Evolutionary conservation across 1,139 yeast species (phyloP).

Genomic region (Lodderomyces jiufengensis): DNA sequence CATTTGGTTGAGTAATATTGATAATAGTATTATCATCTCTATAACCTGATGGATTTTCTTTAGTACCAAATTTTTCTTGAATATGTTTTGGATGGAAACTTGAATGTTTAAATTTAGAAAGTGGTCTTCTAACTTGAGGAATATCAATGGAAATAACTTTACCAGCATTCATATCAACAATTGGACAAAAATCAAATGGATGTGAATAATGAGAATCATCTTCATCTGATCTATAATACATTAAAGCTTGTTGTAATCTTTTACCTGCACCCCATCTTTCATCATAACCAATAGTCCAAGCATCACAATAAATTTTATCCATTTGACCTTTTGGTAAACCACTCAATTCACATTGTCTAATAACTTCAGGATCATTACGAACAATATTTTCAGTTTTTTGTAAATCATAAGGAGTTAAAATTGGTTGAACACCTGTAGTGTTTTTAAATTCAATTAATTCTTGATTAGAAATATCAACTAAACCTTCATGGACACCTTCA

Average conservation of each 20-base stretch:
- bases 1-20: conserved; percentile 73
- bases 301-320: conserved; percentile 76
- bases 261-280: conserved; percentile 78
- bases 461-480: conserved; percentile 52
- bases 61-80: conserved; percentile 54
- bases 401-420: conserved; percentile 67
- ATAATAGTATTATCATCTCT: conserved; percentile 62
- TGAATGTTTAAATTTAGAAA: conserved; percentile 63
- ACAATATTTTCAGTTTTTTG: conserved; percentile 60
- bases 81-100: conserved; percentile 66
- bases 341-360: conserved; percentile 66
- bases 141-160: conserved; percentile 72
- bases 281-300: conserved; percentile 83
- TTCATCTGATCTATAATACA: conserved; percentile 74
- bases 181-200: conserved; percentile 80
- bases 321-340: conserved; percentile 66
- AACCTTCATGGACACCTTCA: conserved; percentile 66
- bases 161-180: conserved; percentile 67
- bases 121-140: conserved; percentile 70
- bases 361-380: conserved; percentile 65
- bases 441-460: conserved; percentile 45
- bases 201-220: conserved; percentile 83
- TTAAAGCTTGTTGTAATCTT: conserved; percentile 75
- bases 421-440: conserved; percentile 66
- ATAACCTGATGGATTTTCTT: conserved; percentile 49